Evolutionary conservation across 2,329 filamentous ascomycete species (phyloP), one percentile per base, ranked within the genome.

Genomic region (Emydomyces testavorans): DNA sequence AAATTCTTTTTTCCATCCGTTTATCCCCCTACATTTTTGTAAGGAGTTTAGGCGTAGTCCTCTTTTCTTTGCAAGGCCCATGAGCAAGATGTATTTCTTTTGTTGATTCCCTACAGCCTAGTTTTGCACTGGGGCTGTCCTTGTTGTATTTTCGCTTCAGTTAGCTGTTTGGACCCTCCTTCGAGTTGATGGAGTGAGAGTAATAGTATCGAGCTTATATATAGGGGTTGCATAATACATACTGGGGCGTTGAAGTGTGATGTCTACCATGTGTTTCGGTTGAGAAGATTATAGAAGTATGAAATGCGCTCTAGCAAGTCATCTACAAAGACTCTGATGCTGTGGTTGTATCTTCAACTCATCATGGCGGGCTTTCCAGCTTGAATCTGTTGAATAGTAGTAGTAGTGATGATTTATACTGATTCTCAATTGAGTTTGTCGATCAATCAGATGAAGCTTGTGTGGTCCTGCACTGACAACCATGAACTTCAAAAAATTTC

Each of bases 61-160:
- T 41, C 42, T 48, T 42, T 48, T 38, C 42, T 32, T 29, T 29
- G 46, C 39, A 48, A n/a, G 46, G 46, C 4, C 29, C 36, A 31
- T 29, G 34, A 46, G n/a, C 34, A 24, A 36, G 32, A 47, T 40
- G 45, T 39, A 47, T 31, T 28, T 15, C n/a, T n/a, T 37, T 24
- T 37, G 15, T 37, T 37, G 43, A 6, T 35, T 8, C 18, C 15
- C 8, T 11, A 24, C 18, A 26, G 8, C n/a, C 20, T 38, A 16
- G n/a, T 10, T 37, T 11, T 21, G 26, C 23, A 24, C 11, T 18
- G 5, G n/a, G 40, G 29, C 13, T 13, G 29, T 31, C 13, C 16
- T 21, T 8, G 8, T 16, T 35, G 40, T 43, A 43, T 16, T 34
- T 18, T 29, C 37, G 26, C 23, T 35, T n/a, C 7, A 32, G 20